Conservation (phyloP, 371 early-diverging fungal species). For the Coemansia sp. region DNA sequence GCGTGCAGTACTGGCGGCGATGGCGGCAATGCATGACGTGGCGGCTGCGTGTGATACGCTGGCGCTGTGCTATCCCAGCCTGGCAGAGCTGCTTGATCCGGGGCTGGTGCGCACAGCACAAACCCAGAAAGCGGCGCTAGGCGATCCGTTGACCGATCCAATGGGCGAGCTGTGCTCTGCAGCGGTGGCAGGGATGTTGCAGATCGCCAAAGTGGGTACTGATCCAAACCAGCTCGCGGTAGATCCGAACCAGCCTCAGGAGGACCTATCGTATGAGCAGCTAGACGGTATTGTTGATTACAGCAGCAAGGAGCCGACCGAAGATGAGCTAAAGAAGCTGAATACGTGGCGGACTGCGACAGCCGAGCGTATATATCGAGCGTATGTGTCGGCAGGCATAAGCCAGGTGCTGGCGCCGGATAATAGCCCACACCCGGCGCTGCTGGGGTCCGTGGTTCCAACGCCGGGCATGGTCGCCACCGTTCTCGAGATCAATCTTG, state of each 20-base stretch:
- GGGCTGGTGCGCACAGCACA: neutral
- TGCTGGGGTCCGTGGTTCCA: conserved; percentile 38
- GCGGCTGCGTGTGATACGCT: conserved; percentile 33
- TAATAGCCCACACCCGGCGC: conserved; percentile 13
- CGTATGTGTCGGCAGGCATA: conserved; percentile 35
- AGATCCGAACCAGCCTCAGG: conserved; percentile 3
- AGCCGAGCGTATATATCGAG: conserved; percentile 38
- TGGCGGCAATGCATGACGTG: conserved; percentile 12
- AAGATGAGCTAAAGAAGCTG: neutral
- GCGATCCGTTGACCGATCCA: conserved; percentile 2
- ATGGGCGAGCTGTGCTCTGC: neutral
- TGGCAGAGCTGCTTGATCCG: conserved; percentile 33
- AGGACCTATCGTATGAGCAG: conserved; percentile 11
- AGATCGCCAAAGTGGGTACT: conserved; percentile 16
- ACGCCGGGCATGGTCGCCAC: conserved; percentile 18
- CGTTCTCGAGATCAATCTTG: conserved; percentile 15
- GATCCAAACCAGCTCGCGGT: conserved; percentile 11
- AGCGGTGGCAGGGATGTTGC: conserved; percentile 15
- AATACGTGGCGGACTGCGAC: conserved; percentile 31
- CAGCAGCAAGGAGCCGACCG: neutral
- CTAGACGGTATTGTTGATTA: conserved; percentile 12
- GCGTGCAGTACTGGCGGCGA: conserved; percentile 13
- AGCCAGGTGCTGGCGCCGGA: conserved; percentile 38
- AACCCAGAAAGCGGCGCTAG: neutral
- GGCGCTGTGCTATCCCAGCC: conserved; percentile 12